Percentiles rank a stretch among this genome's conserved stretches.
Conservation (phyloP, 2,329 filamentous ascomycete species). For the Cladosporium sp. region DNA sequence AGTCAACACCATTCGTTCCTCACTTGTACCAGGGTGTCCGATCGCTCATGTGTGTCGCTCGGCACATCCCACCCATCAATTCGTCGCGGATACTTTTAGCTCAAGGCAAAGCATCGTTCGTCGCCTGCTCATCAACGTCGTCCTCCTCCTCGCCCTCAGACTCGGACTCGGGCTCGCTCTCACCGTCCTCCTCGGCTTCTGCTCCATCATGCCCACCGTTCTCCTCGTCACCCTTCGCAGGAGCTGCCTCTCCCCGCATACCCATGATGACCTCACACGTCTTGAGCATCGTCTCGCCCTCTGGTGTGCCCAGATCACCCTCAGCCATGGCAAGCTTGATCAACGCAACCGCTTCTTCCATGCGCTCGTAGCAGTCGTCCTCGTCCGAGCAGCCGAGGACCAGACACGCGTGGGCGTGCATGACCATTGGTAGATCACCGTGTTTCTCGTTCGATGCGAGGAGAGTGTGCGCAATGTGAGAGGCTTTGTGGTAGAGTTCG, state of each 20-base stretch:
- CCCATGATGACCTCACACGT: conserved; percentile 14
- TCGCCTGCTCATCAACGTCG: neutral
- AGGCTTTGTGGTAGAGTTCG: neutral
- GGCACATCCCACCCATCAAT: too few relatives aligned
- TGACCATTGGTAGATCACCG: neutral
- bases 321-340: neutral
- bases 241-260: neutral
- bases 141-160: neutral
- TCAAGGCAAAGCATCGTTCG: neutral
- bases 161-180: conserved; percentile 4
- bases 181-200: conserved; percentile 10
- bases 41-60: too few relatives aligned
- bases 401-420: neutral
- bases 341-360: neutral
- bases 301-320: neutral
- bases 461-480: neutral
- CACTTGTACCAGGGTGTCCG: too few relatives aligned
- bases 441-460: neutral
- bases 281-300: conserved; percentile 4
- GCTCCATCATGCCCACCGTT: neutral
- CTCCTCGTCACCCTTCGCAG: neutral
- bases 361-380: conserved; percentile 1
- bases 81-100: neutral
- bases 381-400: neutral
- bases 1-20: too few relatives aligned